phyloP scores from a whole-genome alignment of 1,139 yeast genomes.

The Kodamaea ohmeri region DNA sequence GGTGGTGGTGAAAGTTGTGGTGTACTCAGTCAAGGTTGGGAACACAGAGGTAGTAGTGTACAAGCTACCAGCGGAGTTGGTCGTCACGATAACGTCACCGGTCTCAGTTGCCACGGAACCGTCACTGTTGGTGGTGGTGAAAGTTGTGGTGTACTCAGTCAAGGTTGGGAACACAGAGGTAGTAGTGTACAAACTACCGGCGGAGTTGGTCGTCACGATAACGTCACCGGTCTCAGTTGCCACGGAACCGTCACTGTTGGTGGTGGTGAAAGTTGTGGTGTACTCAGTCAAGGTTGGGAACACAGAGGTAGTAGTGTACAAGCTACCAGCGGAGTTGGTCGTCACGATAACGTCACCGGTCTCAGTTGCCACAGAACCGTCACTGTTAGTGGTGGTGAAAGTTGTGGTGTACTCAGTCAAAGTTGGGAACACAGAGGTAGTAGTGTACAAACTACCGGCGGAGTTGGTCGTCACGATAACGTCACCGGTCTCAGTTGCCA shows the following conservation, averaged over 20 bases:
- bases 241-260: not conserved
- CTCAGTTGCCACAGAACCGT: conserved; percentile 1
- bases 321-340: conserved; percentile 14
- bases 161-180: not conserved
- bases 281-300: conserved; percentile 5
- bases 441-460: conserved; percentile 13
- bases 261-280: conserved; percentile 8
- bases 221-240: conserved; percentile 17
- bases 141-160: conserved; percentile 10
- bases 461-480: conserved; percentile 16
- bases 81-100: conserved; percentile 7
- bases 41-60: conserved; percentile 1
- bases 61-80: conserved; percentile 1
- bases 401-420: conserved; percentile 10
- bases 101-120: conserved; percentile 10
- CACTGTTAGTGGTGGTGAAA: conserved; percentile 8
- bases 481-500: conserved; percentile 16
- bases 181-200: conserved; percentile 1
- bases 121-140: conserved; percentile 10
- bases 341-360: conserved; percentile 17
- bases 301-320: conserved; percentile 14
- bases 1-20: conserved; percentile 10
- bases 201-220: conserved; percentile 12
- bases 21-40: conserved; percentile 7
- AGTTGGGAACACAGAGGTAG: conserved; percentile 10